phyloP scores from a whole-genome alignment of 1,139 yeast species.

The Geotrichum cucujoidarum region DNA sequence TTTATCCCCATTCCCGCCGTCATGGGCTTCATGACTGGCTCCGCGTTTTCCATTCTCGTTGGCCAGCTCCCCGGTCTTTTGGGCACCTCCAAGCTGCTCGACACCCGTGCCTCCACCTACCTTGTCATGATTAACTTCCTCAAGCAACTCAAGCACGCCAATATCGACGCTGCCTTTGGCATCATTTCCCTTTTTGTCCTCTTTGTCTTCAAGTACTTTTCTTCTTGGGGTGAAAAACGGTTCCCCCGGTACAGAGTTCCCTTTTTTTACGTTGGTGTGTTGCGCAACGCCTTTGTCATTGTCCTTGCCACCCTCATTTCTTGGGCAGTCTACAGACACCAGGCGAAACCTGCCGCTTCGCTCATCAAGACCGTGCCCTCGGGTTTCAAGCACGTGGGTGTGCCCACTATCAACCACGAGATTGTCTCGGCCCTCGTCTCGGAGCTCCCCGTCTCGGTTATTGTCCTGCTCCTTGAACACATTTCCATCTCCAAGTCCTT shows the following conservation, averaged over 20 bases:
- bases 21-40: slow-evolving; percentile 92
- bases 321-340: slow-evolving; percentile 53
- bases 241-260: slow-evolving; percentile 54
- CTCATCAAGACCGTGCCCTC: slow-evolving; percentile 75
- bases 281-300: slow-evolving; percentile 77
- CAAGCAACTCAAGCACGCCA: slow-evolving; percentile 64
- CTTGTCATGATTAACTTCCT: slow-evolving; percentile 64
- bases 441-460: slow-evolving; percentile 79
- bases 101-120: slow-evolving; percentile 73
- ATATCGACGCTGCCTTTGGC: slow-evolving; percentile 85
- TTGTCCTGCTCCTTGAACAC: slow-evolving; percentile 81
- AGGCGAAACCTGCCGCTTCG: slow-evolving; percentile 45
- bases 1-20: slow-evolving; percentile 90
- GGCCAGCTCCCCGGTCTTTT: slow-evolving; percentile 89
- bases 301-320: slow-evolving; percentile 72
- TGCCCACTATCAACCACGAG: slow-evolving; percentile 61
- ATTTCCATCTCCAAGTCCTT: slow-evolving; percentile 91
- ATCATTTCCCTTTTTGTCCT: slow-evolving; percentile 64
- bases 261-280: slow-evolving; percentile 67
- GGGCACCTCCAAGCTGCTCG: slow-evolving; percentile 62
- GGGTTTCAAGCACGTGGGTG: slow-evolving; percentile 75
- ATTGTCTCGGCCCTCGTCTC: slow-evolving; percentile 60
- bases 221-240: slow-evolving; percentile 55
- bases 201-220: slow-evolving; percentile 43
- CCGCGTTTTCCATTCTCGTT: slow-evolving; percentile 72